phyloP scores from a whole-genome alignment of 2,329 filamentous ascomycete genomes.

The Neofusicoccum cordaticola region DNA sequence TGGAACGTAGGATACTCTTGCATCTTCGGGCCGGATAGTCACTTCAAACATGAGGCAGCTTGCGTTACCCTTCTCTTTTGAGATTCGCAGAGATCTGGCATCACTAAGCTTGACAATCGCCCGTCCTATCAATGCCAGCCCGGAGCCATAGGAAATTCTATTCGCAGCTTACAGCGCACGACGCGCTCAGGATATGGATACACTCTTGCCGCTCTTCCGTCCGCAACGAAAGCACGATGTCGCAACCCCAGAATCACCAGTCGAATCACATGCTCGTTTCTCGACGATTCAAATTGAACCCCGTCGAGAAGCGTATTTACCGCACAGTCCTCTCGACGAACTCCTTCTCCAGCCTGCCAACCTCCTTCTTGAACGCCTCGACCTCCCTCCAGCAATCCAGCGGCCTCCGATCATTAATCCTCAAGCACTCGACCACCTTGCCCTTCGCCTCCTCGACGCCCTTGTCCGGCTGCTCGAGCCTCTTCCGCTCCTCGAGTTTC shows the following conservation, averaged over 20 bases:
- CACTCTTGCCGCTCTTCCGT: not conserved
- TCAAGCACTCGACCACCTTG: conserved; percentile 75
- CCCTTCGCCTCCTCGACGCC: conserved; percentile 71
- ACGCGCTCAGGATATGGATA: conserved; percentile 1
- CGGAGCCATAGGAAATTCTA: not conserved
- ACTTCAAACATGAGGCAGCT: too few species aligned
- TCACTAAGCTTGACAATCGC: too few species aligned
- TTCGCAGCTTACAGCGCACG: conserved; percentile 1
- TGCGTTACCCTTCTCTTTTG: too few species aligned
- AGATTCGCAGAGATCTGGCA: too few species aligned
- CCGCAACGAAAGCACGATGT: not conserved
- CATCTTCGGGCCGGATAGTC: too few species aligned
- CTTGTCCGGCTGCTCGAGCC: conserved; percentile 63
- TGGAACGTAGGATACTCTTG: too few species aligned
- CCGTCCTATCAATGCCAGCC: too few species aligned
- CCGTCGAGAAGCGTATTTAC: conserved; percentile 23
- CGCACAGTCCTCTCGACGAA: conserved; percentile 81
- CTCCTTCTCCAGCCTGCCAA: conserved; percentile 76
- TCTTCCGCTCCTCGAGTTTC: conserved; percentile 54
- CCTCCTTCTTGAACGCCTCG: conserved; percentile 84
- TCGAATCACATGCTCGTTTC: too few species aligned
- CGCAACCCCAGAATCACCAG: not conserved
- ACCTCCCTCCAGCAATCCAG: conserved; percentile 95
- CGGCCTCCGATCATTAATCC: conserved; percentile 79
- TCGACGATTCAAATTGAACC: not conserved